Percentiles rank a stretch among this genome's conserved stretches.
Evolutionary conservation across 2,329 filamentous ascomycete species (phyloP).

Genomic region (Talaromyces sp.): DNA sequence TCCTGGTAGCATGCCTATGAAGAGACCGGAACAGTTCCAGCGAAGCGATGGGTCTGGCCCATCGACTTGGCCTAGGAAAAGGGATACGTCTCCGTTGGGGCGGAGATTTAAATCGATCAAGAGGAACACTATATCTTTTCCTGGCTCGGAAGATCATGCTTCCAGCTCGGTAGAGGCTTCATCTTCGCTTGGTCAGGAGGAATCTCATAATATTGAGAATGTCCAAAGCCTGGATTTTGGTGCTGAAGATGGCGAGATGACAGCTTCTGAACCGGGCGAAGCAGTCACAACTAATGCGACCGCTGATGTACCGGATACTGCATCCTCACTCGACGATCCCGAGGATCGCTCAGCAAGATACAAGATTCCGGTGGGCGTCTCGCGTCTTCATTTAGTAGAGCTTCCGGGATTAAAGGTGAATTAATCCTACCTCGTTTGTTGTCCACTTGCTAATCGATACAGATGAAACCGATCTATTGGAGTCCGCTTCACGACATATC

Average conservation of each 20-base stretch:
- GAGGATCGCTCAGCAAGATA: constrained; percentile 39
- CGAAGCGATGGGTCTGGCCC: background rate
- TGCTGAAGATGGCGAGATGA: constrained; percentile 31
- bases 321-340: constrained; percentile 18
- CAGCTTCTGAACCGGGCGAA: constrained; percentile 5
- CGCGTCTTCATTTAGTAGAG: constrained; percentile 84
- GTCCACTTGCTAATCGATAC: constrained; percentile 25
- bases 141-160: constrained; percentile 28
- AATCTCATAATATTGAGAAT: background rate
- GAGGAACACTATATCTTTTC: constrained; percentile 30
- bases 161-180: constrained; percentile 28
- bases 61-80: constrained; percentile 26
- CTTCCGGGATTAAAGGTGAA: constrained; percentile 64
- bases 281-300: background rate
- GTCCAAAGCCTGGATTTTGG: constrained; percentile 4
- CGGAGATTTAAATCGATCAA: constrained; percentile 31
- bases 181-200: constrained; percentile 27
- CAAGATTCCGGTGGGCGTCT: constrained; percentile 81
- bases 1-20: constrained; percentile 19
- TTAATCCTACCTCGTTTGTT: background rate
- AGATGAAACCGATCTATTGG: constrained; percentile 99
- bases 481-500: constrained; percentile 87
- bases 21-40: constrained; percentile 14
- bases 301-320: background rate
- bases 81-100: constrained; percentile 35